Conservation (phyloP, 2,329 filamentous ascomycete species). For the Phaeophleospora eucalypticola region DNA sequence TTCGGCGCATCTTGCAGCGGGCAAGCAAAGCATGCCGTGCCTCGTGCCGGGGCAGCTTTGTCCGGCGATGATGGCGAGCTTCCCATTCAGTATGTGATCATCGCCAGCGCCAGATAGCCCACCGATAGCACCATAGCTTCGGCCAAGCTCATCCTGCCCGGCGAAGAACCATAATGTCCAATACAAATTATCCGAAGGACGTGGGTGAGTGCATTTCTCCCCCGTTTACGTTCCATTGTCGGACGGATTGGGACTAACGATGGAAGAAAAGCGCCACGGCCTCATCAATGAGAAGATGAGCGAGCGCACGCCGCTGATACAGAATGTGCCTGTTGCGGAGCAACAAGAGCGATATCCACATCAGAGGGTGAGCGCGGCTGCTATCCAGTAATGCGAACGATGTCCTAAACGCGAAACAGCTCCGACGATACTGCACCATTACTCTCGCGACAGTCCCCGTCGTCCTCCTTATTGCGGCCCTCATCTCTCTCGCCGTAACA, state of each 20-base stretch:
- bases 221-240: neutral
- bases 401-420: slow-evolving; percentile 20
- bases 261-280: slow-evolving; percentile 16
- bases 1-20: neutral
- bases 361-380: slow-evolving; percentile 23
- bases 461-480: slow-evolving; percentile 34
- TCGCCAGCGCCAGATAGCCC: neutral
- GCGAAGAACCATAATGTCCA: neutral
- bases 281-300: slow-evolving; percentile 37
- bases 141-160: neutral
- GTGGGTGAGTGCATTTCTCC: neutral
- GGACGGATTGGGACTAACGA: slow-evolving; percentile 4
- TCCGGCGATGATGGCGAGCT: neutral
- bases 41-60: no score
- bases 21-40: neutral
- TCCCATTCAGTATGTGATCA: neutral
- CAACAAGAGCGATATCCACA: slow-evolving; percentile 52
- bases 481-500: slow-evolving; percentile 38
- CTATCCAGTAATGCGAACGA: neutral
- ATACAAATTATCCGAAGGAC: neutral
- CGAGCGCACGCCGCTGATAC: slow-evolving; percentile 65
- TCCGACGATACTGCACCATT: slow-evolving; percentile 65
- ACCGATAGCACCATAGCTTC: neutral
- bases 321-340: slow-evolving; percentile 56
- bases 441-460: slow-evolving; percentile 41